Conservation (phyloP, 106 monocot genomes). For the Dendrobium nobile region DNA sequence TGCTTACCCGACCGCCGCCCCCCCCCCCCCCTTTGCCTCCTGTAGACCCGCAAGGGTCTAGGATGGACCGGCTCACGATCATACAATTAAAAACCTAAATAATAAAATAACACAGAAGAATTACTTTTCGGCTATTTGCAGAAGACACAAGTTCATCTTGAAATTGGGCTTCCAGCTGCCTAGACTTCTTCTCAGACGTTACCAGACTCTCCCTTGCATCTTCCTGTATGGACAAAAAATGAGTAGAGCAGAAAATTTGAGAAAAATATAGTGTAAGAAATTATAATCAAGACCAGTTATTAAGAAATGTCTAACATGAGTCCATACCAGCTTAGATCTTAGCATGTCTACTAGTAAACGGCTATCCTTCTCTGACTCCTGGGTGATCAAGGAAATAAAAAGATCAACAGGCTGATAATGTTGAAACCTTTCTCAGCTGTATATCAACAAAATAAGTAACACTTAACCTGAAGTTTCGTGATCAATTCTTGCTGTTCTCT, state of each 20-base stretch:
- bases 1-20: no score
- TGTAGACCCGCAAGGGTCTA: no score
- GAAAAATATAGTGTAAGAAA: neutral
- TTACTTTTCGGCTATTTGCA: slow-evolving; percentile 57
- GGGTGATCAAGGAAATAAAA: slow-evolving; percentile 7
- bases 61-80: no score
- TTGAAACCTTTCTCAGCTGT: neutral
- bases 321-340: slow-evolving; percentile 75
- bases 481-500: slow-evolving; percentile 83
- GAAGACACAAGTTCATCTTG: slow-evolving; percentile 55
- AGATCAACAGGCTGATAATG: neutral
- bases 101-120: neutral
- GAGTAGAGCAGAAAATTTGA: neutral
- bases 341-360: slow-evolving; percentile 69
- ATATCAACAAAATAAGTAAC: neutral
- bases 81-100: neutral
- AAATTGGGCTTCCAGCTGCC: slow-evolving; percentile 73
- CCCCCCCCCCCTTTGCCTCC: no score
- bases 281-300: neutral
- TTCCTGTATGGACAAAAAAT: slow-evolving; percentile 45
- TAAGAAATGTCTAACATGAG: neutral
- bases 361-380: slow-evolving; percentile 87
- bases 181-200: slow-evolving; percentile 72
- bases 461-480: slow-evolving; percentile 69
- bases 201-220: slow-evolving; percentile 81